Conservation (phyloP, 768 basidiomycete species). For the Psilocybe sp. region DNA sequence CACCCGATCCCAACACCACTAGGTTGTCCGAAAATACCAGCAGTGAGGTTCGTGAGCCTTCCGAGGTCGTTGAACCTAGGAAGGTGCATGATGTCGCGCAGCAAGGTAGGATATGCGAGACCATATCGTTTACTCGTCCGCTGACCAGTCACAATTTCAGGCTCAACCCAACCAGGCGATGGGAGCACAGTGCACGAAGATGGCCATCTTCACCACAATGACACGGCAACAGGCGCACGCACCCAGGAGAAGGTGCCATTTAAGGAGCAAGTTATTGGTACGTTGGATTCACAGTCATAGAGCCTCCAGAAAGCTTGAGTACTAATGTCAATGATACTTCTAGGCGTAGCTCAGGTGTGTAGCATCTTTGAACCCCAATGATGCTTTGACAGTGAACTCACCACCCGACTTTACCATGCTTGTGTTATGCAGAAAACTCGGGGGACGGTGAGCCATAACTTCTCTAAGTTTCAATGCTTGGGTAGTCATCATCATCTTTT, state of each 20-base stretch:
- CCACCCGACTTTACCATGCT: neutral
- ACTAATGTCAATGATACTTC: neutral
- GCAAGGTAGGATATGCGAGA: conserved; percentile 30
- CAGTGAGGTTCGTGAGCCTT: too few species aligned
- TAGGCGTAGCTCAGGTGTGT: conserved; percentile 33
- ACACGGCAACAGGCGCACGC: neutral
- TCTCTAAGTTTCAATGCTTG: neutral
- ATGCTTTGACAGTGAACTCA: neutral
- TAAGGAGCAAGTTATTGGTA: conserved; percentile 60
- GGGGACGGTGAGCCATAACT: conserved; percentile 35
- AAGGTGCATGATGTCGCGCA: conserved; percentile 25
- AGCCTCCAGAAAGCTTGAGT: neutral
- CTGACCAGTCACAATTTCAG: conserved; percentile 16
- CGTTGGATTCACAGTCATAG: conserved; percentile 4
- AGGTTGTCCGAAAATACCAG: too few species aligned
- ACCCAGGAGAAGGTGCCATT: conserved; percentile 39
- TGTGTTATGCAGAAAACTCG: conserved; percentile 31
- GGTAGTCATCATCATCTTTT: neutral
- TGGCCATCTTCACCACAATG: conserved; percentile 1
- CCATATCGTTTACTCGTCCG: neutral
- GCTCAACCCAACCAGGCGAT: conserved; percentile 32
- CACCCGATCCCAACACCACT: too few species aligned
- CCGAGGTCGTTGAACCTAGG: too few species aligned
- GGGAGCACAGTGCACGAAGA: conserved; percentile 26
- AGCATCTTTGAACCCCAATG: neutral